A percentile compares a stretch with the other conserved stretches of the same genome.
Evolutionary conservation across 345 rosid genomes (phyloP).

Genomic region (Populus tremula): DNA sequence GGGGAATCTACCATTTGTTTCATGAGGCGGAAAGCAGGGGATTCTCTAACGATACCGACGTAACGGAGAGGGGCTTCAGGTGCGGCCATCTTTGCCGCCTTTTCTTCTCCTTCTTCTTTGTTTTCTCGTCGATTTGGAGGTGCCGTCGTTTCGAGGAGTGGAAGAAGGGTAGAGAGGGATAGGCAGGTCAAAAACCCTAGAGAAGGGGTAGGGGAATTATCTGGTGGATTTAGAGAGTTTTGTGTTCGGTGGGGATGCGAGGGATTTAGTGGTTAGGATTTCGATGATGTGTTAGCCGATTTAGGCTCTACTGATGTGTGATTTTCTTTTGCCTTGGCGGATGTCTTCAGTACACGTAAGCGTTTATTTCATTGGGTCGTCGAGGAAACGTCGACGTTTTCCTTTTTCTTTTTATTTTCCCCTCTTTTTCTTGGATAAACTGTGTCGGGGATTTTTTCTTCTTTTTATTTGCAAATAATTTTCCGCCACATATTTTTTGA

Average conservation of each 20-base stretch:
- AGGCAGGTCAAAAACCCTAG: not conserved
- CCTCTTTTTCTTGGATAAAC: too few relatives aligned
- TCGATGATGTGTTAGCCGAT: not conserved
- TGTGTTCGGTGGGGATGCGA: not conserved
- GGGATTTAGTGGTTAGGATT: conserved; percentile 4
- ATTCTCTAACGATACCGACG: conserved; percentile 71
- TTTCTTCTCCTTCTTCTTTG: conserved; percentile 6
- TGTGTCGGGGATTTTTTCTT: too few relatives aligned
- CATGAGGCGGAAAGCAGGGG: conserved; percentile 95
- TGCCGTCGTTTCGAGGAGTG: not conserved
- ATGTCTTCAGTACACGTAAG: too few relatives aligned
- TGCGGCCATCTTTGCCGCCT: conserved; percentile 56
- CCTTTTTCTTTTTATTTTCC: too few relatives aligned
- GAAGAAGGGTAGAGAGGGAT: not conserved
- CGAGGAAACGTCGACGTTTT: too few relatives aligned
- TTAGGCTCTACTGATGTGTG: too few relatives aligned
- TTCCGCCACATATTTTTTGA: too few relatives aligned
- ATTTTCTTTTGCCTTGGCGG: too few relatives aligned
- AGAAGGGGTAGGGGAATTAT: not conserved
- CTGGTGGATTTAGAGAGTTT: not conserved
- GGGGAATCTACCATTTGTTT: conserved; percentile 69
- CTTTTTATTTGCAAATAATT: too few relatives aligned
- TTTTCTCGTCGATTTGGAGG: conserved; percentile 14
- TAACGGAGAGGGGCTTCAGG: conserved; percentile 90
- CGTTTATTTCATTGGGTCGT: too few relatives aligned